Conservation (phyloP, 2,329 filamentous ascomycete species). For the Talaromyces amestolkiae region DNA sequence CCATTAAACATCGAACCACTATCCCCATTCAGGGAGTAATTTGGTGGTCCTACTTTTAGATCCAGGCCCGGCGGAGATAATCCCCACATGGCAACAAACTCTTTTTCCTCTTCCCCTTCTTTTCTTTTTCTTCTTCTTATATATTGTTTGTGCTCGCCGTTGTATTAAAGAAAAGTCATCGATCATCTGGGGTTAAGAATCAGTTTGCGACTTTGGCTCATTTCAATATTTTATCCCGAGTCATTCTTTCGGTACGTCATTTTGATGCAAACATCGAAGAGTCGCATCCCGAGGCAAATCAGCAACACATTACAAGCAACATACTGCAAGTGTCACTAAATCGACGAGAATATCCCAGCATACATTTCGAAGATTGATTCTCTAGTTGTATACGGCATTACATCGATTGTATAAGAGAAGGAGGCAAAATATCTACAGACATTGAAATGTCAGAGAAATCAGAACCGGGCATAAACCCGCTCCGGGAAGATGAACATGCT, state of each 20-base stretch:
- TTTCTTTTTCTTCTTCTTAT: neutral
- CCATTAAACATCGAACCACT: neutral
- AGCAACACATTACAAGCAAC: neutral
- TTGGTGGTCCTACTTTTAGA: neutral
- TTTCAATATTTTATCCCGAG: neutral
- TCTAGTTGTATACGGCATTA: no score
- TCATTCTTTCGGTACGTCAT: neutral
- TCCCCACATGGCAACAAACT: conserved; percentile 5
- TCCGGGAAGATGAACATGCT: conserved; percentile 1
- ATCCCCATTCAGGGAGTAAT: neutral
- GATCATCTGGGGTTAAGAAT: no score
- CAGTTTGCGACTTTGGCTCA: neutral
- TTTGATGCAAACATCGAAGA: neutral
- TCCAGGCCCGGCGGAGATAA: neutral
- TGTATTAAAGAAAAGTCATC: neutral
- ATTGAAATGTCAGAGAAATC: neutral
- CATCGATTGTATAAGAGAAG: no score
- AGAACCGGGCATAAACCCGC: neutral
- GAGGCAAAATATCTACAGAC: neutral
- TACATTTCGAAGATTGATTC: no score
- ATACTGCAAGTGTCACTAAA: neutral
- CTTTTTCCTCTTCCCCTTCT: neutral
- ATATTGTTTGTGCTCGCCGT: neutral
- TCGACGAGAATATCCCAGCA: neutral
- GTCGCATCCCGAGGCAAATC: neutral